Evolutionary conservation across 179 eudicot genomes (phyloP).

Genomic region (Beta corolliflora): DNA sequence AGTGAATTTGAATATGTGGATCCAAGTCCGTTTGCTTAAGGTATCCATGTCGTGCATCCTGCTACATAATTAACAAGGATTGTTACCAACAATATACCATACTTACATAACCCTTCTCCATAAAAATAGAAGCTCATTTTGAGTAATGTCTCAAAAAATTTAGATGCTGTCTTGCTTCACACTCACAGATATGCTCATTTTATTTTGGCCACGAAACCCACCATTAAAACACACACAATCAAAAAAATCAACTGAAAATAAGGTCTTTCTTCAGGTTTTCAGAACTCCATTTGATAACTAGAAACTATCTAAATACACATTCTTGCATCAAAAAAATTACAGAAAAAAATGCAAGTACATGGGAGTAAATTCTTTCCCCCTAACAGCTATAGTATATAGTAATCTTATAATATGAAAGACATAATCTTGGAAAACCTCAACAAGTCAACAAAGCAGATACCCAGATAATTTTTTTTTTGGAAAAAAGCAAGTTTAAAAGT

Average conservation of each 20-base stretch:
- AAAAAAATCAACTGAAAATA: no score
- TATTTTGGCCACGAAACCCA: no score
- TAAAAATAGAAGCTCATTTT: not conserved
- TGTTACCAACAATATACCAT: constrained; percentile 1
- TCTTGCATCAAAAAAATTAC: not conserved
- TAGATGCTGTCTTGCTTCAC: no score
- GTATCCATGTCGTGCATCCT: constrained; percentile 18
- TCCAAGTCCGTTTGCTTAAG: constrained; percentile 23
- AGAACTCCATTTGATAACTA: no score
- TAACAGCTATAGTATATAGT: no score
- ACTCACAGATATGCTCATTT: no score
- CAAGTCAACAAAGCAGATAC: not conserved
- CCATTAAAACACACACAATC: no score
- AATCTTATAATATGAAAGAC: no score
- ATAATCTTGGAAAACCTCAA: not conserved
- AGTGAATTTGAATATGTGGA: constrained; percentile 27
- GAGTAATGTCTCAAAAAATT: not conserved
- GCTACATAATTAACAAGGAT: constrained; percentile 18
- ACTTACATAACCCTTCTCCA: not conserved
- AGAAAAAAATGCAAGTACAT: not conserved
- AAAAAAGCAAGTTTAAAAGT: not conserved
- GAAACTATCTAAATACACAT: no score
- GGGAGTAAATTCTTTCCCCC: no score
- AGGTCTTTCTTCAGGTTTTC: no score
- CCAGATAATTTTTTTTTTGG: not conserved